phyloP scores from a whole-genome alignment of 2,329 filamentous ascomycete genomes.

The Massarina eburnea region DNA sequence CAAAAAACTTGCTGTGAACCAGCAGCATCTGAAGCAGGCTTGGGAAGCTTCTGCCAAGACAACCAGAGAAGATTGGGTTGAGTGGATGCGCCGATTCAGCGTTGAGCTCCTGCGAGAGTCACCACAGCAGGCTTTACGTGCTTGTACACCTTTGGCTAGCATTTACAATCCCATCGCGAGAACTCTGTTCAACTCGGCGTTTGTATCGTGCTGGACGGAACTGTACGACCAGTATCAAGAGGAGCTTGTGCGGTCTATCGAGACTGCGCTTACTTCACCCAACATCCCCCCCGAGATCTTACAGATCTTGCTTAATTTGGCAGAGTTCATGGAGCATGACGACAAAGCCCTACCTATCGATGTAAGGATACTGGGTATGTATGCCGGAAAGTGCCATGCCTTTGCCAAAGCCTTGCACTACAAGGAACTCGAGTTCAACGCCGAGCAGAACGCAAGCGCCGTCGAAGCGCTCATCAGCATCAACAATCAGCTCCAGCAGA shows the following conservation, averaged over 20 bases:
- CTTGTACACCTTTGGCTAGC: slow-evolving; percentile 87
- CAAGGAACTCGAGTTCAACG: slow-evolving; percentile 97
- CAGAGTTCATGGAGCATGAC: slow-evolving; percentile 99
- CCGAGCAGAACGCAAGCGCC: slow-evolving; percentile 92
- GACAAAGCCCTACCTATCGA: slow-evolving; percentile 98
- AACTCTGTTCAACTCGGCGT: slow-evolving; percentile 97
- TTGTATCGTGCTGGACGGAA: slow-evolving; percentile 98
- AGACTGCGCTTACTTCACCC: slow-evolving; percentile 90
- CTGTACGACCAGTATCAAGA: slow-evolving; percentile 97
- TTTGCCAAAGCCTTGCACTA: slow-evolving; percentile 98
- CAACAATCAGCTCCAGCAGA: slow-evolving; percentile 98
- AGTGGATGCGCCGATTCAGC: slow-evolving; percentile 97
- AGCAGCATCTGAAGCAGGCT: slow-evolving; percentile 92
- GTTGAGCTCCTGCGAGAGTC: slow-evolving; percentile 94
- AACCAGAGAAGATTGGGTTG: slow-evolving; percentile 97
- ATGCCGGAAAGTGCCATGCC: slow-evolving; percentile 94
- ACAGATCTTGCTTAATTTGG: slow-evolving; percentile 89
- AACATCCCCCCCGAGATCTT: slow-evolving; percentile 96
- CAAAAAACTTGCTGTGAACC: slow-evolving; percentile 96
- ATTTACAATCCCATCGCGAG: slow-evolving; percentile 89
- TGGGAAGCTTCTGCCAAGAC: slow-evolving; percentile 98
- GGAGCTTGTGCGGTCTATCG: slow-evolving; percentile 92
- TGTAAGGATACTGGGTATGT: slow-evolving; percentile 88
- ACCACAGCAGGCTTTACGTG: slow-evolving; percentile 89
- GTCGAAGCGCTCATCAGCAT: slow-evolving; percentile 98